Conservation (phyloP, 257 asterid genomes). For the Cinchona pubescens region DNA sequence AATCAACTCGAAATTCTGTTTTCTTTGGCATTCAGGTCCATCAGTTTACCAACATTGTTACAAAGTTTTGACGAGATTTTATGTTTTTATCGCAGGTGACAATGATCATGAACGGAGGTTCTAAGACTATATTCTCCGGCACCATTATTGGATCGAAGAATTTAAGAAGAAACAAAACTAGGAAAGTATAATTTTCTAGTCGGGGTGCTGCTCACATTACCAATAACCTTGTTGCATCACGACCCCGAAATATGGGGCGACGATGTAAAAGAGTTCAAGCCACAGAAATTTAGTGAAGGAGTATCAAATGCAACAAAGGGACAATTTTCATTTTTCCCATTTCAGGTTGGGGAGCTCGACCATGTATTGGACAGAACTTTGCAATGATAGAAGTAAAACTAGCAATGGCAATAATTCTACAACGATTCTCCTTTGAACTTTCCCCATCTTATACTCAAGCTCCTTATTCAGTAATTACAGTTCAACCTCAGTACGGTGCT, state of each 20-base stretch:
- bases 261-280: slow-evolving; percentile 21
- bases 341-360: too few species aligned
- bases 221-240: slow-evolving; percentile 16
- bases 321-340: not conserved
- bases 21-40: too few species aligned
- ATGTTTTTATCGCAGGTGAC: not conserved
- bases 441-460: too few species aligned
- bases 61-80: too few species aligned
- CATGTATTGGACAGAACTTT: too few species aligned
- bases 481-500: too few species aligned
- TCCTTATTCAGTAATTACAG: too few species aligned
- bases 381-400: too few species aligned
- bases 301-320: slow-evolving; percentile 22
- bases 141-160: not conserved
- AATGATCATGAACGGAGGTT: slow-evolving; percentile 9
- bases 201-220: slow-evolving; percentile 4
- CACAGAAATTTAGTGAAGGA: slow-evolving; percentile 27
- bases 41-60: too few species aligned
- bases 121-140: slow-evolving; percentile 3
- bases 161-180: not conserved
- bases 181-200: not conserved
- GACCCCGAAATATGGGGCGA: slow-evolving; percentile 22
- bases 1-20: slow-evolving; percentile 39
- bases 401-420: too few species aligned
- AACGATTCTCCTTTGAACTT: too few species aligned